Conservation (phyloP, 176 grass and related monocot genomes). For the Cenchrus fungigraminus region DNA sequence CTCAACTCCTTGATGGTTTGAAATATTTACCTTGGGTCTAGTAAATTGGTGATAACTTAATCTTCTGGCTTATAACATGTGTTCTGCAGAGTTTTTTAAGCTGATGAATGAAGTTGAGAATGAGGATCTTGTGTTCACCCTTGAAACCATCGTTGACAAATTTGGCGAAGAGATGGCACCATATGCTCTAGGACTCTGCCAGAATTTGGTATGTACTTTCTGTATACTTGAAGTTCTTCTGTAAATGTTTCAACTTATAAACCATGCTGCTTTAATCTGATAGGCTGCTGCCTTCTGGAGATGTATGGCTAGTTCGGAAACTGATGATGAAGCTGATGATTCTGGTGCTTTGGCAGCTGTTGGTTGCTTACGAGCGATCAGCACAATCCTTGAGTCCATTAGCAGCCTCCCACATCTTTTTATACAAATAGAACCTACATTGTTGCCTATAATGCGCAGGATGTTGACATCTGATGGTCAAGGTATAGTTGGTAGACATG, state of each 20-base stretch:
- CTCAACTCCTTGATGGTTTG: constrained; percentile 92
- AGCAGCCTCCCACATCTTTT: constrained; percentile 91
- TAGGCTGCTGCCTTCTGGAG: constrained; percentile 90
- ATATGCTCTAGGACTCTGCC: constrained; percentile 86
- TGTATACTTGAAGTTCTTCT: not conserved
- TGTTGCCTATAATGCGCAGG: constrained; percentile 81
- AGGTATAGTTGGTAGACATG: constrained; percentile 53
- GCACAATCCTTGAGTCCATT: constrained; percentile 90
- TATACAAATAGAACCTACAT: constrained; percentile 71
- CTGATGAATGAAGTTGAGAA: constrained; percentile 95
- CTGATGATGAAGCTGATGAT: constrained; percentile 87
- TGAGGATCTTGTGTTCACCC: constrained; percentile 89
- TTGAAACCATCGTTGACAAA: constrained; percentile 93
- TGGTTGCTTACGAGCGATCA: constrained; percentile 88
- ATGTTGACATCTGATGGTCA: constrained; percentile 92
- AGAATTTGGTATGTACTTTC: constrained; percentile 71
- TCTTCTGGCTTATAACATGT: constrained; percentile 16
- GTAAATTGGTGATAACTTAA: constrained; percentile 16
- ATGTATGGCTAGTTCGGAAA: constrained; percentile 82
- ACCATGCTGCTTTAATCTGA: constrained; percentile 22
- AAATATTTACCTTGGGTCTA: constrained; percentile 3
- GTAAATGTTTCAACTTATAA: constrained; percentile 6
- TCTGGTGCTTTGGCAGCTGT: constrained; percentile 90
- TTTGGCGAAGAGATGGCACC: constrained; percentile 99
- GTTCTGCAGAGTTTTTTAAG: constrained; percentile 81